phyloP scores from a whole-genome alignment of 1,139 yeast genomes.

The Geotrichum phurueaensis region DNA sequence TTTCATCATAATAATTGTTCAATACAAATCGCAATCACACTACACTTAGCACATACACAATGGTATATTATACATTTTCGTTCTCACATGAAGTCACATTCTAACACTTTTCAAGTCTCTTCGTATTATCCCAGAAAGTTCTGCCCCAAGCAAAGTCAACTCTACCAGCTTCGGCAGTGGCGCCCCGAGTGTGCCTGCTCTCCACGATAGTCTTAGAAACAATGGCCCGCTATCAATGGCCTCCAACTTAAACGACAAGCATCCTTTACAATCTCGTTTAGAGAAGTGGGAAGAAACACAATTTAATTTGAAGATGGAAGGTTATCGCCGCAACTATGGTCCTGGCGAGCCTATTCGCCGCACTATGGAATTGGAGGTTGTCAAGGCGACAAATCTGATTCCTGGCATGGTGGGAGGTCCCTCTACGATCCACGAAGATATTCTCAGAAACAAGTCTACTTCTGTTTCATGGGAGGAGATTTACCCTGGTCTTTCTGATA shows the following conservation, averaged over 20 bases:
- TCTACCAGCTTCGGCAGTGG: slow-evolving; percentile 26
- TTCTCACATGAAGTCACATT: neutral
- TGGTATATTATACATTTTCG: slow-evolving; percentile 3
- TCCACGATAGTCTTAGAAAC: slow-evolving; percentile 30
- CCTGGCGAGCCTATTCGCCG: slow-evolving; percentile 91
- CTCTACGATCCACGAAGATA: slow-evolving; percentile 60
- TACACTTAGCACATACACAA: slow-evolving; percentile 1
- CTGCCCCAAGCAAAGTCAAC: slow-evolving; percentile 23
- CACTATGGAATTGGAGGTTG: slow-evolving; percentile 74
- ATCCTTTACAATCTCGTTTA: slow-evolving; percentile 76
- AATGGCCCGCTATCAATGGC: slow-evolving; percentile 39
- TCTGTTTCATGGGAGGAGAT: slow-evolving; percentile 91
- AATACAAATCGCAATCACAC: neutral
- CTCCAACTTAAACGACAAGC: slow-evolving; percentile 71
- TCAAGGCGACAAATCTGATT: slow-evolving; percentile 74
- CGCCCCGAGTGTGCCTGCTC: slow-evolving; percentile 29
- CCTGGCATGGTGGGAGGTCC: slow-evolving; percentile 48
- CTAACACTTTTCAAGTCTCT: slow-evolving; percentile 21
- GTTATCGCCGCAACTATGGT: slow-evolving; percentile 78
- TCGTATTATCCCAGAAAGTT: slow-evolving; percentile 27
- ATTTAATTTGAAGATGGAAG: slow-evolving; percentile 63
- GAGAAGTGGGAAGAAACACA: slow-evolving; percentile 77
- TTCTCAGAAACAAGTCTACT: slow-evolving; percentile 68
- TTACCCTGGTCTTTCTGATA: slow-evolving; percentile 42
- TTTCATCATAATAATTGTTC: neutral